Evolutionary conservation across 2,329 filamentous ascomycete species (phyloP), one percentile per base, ranked within the genome.

Genomic region (Paecilomyces variotii): DNA sequence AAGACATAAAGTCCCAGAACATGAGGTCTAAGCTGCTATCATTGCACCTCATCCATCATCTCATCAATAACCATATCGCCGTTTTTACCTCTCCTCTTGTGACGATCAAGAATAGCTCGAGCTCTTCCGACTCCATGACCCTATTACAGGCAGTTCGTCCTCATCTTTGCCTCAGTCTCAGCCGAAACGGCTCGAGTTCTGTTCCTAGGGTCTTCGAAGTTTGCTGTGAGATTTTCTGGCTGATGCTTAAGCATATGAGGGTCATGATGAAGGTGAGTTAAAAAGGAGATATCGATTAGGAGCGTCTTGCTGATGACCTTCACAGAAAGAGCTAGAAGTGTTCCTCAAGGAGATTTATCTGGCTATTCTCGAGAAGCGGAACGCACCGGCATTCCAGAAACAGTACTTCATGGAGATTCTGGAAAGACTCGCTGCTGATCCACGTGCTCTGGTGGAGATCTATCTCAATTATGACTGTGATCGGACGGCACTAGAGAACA

Each of bases 381-480:
- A 87, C 60, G 91, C 93, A 0, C 93, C 93, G 3, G 78, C 88
- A 9, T 91, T 91, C 60, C 94, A 99, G 71, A 99, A 97, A 74
- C 84, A 94, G 57, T 91, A 93, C 70, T 94, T 97, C 64, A 84
- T 99, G 73, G 87, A 86, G 60, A 85, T 99, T 27, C 81, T 99
- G 56, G 89, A 90, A 66, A 84, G 93, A 59, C 80, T 99, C 54
- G 92, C 89, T 60, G 86, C 85, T 14, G 94, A 99, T 70, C 90
- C 93, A 1, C 84, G 90, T 64, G 92, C 91, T 0, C 74, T 99
- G 54, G 94, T 99, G 14, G 94, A 99, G 74, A 88, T 92, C 12
- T 99, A 99, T 74, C 83, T 99, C 62, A 99, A 99, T 74, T 99
- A 99, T 70, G 94, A 99, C 72, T 99, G 94, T 76, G 95, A 97